phyloP scores from a whole-genome alignment of 1,284 basidiomycete genomes.

The Pyrrhoderma lamaoense region DNA sequence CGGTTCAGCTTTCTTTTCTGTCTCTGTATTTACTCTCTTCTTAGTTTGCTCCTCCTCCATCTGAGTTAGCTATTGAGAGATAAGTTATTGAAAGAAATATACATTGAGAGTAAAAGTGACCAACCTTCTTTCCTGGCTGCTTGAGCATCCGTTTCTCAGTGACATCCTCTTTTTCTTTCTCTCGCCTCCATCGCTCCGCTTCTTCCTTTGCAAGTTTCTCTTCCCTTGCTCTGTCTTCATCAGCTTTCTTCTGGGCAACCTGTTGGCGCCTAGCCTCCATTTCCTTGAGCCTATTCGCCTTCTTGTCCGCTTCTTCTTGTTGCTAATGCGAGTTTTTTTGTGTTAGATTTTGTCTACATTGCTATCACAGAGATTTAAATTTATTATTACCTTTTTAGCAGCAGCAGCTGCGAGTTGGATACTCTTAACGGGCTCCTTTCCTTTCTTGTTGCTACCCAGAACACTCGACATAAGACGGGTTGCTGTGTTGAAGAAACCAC shows the following conservation, averaged over 20 bases:
- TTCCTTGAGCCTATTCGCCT: constrained; percentile 63
- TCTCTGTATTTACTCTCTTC: constrained; percentile 57
- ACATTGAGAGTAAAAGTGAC: not conserved
- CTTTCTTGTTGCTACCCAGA: constrained; percentile 59
- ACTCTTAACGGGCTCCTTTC: constrained; percentile 71
- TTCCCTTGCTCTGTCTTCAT: constrained; percentile 65
- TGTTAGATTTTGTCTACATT: too few species aligned
- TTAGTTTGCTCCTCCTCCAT: constrained; percentile 59
- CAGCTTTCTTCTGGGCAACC: constrained; percentile 66
- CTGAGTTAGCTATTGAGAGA: constrained; percentile 21
- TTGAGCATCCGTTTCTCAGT: constrained; percentile 55
- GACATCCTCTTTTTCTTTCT: constrained; percentile 68
- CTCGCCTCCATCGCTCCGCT: constrained; percentile 60
- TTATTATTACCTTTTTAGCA: constrained; percentile 70
- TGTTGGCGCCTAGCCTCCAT: constrained; percentile 72
- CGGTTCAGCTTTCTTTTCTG: constrained; percentile 48
- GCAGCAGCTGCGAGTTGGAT: constrained; percentile 74
- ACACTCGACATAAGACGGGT: constrained; percentile 57
- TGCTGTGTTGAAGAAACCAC: constrained; percentile 56
- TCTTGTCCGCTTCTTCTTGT: constrained; percentile 80
- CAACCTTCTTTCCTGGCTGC: constrained; percentile 51
- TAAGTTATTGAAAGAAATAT: not conserved
- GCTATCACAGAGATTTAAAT: too few species aligned
- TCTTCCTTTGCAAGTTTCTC: constrained; percentile 69
- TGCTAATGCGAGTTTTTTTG: too few species aligned